These are phyloP conservation scores for Leptographium wingfieldii DNA, from an alignment of 2,329 filamentous ascomycete species.

Conservation along the genomic window DNA sequence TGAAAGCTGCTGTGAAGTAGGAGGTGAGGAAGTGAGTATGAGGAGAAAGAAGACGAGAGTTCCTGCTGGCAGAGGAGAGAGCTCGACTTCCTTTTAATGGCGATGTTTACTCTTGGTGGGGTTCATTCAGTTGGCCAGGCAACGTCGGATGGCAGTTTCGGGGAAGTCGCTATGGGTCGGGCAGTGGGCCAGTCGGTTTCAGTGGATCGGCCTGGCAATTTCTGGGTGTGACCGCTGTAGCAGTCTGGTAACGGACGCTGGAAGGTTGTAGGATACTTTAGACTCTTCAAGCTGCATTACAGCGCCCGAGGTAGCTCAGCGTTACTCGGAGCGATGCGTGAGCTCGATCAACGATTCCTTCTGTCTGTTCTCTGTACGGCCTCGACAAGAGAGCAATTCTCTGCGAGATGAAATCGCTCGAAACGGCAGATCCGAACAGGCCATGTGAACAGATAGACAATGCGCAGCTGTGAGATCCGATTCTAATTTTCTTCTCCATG, in stretches of 20 bases:
- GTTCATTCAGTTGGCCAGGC: slow-evolving; percentile 1
- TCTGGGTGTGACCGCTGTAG: background rate
- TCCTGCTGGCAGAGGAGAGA: background rate
- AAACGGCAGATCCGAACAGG: background rate
- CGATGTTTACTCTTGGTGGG: slow-evolving; percentile 13
- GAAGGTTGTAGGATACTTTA: too few relatives aligned
- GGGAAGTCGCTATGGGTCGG: background rate
- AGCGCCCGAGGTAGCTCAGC: too few relatives aligned
- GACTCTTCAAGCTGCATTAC: too few relatives aligned
- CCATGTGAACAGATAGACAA: background rate
- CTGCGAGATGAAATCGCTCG: background rate
- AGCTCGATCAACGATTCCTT: background rate
- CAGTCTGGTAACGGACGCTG: background rate
- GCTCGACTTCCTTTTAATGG: slow-evolving; percentile 11
- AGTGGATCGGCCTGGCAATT: background rate
- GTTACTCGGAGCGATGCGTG: background rate
- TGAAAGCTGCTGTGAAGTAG: slow-evolving; percentile 11
- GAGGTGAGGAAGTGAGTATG: slow-evolving; percentile 11
- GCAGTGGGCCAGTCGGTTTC: background rate
- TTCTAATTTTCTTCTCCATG: background rate
- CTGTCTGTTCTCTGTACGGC: background rate
- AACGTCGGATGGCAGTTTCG: background rate
- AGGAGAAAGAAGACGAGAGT: slow-evolving; percentile 12
- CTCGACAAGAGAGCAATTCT: background rate
- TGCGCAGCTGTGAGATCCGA: background rate